Base-by-base conservation (phyloP, 2,329 filamentous ascomycete species). In the Penicillium vulpinum region DNA sequence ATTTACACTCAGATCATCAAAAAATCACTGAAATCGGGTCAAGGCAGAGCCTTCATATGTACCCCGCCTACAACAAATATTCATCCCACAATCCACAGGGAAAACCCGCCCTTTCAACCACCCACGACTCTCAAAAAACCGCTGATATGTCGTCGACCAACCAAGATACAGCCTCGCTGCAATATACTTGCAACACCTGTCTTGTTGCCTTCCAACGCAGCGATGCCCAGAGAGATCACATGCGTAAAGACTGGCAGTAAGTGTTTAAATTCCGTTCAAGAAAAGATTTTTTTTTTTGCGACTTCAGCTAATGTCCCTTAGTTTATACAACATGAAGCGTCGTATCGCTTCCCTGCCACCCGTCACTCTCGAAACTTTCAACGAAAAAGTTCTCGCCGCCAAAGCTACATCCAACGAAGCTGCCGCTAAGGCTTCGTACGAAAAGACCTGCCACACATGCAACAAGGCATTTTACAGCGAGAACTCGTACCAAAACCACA, bases 231-330 rank as follows among this genome's bases (percentile, higher is more conserved):
- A 88, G 94, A 73, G 88, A 86, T 36, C 94, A 99, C 74, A 99
- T 99, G 94, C 92, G 94, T 75, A 94, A 89, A 67, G 94, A 99
- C 79, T 99, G 94, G 94, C 93, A 99, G 89, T 94, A 83, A 79
- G 90, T 87, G n/a, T 5, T 52, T 50, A 47, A 33, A 31, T 45
- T 29, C 2, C 0, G 21, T n/a, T n/a, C n/a, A n/a, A n/a, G n/a
- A n/a, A n/a, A n/a, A n/a, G n/a, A n/a, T n/a, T 31, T 52, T 28
- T 5, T 31, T 28, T 16, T 2, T 24, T 7, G 15, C 4, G 18
- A 22, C 3, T 11, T 18, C 39, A 62, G 47, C 40, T 51, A 16
- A 38, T 57, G 9, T 38, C 2, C 9, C 51, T 21, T 58, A 94
- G 90, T 75, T 88, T 94, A 63, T 97, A 97, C 78, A 99, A 99